phyloP scores from a whole-genome alignment of 441 rosid genomes.

The Syzygium malaccense region DNA sequence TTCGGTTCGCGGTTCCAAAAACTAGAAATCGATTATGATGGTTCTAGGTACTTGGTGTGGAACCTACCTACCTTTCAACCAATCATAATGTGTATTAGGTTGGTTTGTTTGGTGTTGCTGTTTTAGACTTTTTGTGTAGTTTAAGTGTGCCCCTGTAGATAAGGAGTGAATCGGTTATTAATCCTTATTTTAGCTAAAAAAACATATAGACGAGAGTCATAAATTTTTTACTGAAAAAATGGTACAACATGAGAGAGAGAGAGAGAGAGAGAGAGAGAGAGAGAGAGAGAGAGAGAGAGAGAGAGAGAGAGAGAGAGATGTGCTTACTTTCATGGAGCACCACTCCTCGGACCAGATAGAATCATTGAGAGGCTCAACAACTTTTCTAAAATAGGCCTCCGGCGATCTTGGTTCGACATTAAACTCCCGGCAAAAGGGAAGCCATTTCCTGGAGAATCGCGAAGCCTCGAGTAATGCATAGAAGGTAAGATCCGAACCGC shows the following conservation, averaged over 20 bases:
- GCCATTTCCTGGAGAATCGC: background rate
- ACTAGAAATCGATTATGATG: accelerated
- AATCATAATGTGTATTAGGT: background rate
- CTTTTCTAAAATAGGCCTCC: background rate
- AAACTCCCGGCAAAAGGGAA: background rate
- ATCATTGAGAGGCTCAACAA: background rate
- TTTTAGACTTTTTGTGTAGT: background rate
- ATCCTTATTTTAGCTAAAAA: background rate
- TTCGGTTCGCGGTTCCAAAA: background rate
- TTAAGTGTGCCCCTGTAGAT: background rate
- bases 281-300: no score
- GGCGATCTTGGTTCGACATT: background rate
- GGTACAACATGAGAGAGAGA: background rate
- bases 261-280: no score
- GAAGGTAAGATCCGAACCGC: background rate
- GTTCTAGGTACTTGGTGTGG: background rate
- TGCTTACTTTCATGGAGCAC: background rate
- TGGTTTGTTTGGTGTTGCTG: background rate
- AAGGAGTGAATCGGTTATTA: background rate
- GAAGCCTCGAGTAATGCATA: background rate
- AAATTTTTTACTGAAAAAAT: background rate
- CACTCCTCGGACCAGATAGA: background rate
- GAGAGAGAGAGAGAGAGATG: no score
- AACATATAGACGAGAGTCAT: background rate
- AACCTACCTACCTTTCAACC: background rate